phyloP scores from a whole-genome alignment of 139 green algal species.

The Ostreobium quekettii region DNA sequence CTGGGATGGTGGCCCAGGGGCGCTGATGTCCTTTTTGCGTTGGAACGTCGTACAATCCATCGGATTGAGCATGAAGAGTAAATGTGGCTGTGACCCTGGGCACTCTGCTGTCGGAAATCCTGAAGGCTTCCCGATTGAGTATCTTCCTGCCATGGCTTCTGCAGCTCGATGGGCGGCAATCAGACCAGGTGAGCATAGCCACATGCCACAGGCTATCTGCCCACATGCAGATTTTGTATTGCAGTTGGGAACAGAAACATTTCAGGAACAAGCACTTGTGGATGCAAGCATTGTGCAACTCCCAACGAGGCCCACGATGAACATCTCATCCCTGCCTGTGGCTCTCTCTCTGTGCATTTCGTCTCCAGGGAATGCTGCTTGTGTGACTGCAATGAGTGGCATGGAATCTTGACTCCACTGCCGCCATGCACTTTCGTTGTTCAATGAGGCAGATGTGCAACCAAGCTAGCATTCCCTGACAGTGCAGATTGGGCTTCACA shows the following conservation, averaged over 20 bases:
- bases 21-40: slow-evolving; percentile 19
- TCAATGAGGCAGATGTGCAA: too few species aligned
- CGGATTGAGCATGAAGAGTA: slow-evolving; percentile 10
- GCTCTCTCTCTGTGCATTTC: neutral
- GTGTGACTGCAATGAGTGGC: too few species aligned
- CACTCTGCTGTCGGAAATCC: neutral
- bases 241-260: too few species aligned
- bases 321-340: neutral
- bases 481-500: too few species aligned
- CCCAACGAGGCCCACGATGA: neutral
- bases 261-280: neutral
- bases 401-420: too few species aligned
- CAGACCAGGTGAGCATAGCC: neutral
- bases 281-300: neutral
- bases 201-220: too few species aligned
- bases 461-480: too few species aligned
- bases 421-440: too few species aligned
- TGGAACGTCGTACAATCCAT: slow-evolving; percentile 14
- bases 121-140: slow-evolving; percentile 3
- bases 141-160: neutral
- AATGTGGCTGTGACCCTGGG: slow-evolving; percentile 16
- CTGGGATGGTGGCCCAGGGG: too few species aligned
- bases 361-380: neutral
- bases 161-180: slow-evolving; percentile 3
- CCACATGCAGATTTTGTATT: too few species aligned